A percentile compares a stretch with the other conserved stretches of the same genome.
phyloP scores from a whole-genome alignment of 768 basidiomycete genomes.

The Podaxis rugospora region DNA sequence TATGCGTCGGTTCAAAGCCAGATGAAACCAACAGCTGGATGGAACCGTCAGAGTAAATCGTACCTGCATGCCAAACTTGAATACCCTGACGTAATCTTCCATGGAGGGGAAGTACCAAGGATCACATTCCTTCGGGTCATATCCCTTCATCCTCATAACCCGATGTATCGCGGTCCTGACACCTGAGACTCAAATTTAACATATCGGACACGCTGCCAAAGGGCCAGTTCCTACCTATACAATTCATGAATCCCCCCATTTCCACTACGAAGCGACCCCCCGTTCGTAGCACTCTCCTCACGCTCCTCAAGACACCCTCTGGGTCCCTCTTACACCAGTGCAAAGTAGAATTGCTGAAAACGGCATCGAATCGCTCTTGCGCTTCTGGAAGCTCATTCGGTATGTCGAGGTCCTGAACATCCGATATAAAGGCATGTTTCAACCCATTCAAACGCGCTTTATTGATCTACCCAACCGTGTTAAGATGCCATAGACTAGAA shows the following conservation, averaged over 20 bases:
- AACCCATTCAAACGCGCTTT: slow-evolving; percentile 29
- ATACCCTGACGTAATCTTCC: slow-evolving; percentile 58
- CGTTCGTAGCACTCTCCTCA: slow-evolving; percentile 56
- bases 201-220: not conserved
- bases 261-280: slow-evolving; percentile 74
- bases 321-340: slow-evolving; percentile 88
- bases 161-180: slow-evolving; percentile 54
- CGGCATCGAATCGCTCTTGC: slow-evolving; percentile 56
- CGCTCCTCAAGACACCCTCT: slow-evolving; percentile 53
- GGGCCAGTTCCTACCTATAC: slow-evolving; percentile 42
- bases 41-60: not conserved
- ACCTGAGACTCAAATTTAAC: slow-evolving; percentile 36
- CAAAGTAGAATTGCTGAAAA: slow-evolving; percentile 76
- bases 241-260: slow-evolving; percentile 75
- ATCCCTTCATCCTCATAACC: slow-evolving; percentile 45
- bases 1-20: slow-evolving; percentile 52
- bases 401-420: slow-evolving; percentile 45
- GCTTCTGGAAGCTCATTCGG: slow-evolving; percentile 26
- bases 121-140: slow-evolving; percentile 57
- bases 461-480: slow-evolving; percentile 8
- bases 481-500: not conserved
- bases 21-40: slow-evolving; percentile 49
- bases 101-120: slow-evolving; percentile 85
- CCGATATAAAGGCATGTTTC: slow-evolving; percentile 42
- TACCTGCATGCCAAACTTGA: slow-evolving; percentile 7